Evolutionary conservation across 495 filamentous ascomycete genomes (phyloP).

Genomic region (Aspergillus avenaceus): DNA sequence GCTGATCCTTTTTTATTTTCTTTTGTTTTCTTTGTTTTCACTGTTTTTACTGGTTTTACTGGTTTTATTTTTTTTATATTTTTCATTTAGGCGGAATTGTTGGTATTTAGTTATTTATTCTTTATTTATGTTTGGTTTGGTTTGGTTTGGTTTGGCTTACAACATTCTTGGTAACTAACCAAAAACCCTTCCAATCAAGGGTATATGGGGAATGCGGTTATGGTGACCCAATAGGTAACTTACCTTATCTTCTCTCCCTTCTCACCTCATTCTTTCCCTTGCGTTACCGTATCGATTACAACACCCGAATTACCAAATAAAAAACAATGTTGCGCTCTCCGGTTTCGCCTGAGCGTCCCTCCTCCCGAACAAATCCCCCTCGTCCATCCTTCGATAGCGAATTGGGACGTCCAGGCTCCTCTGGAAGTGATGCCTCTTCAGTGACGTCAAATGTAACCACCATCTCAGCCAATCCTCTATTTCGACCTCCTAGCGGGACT

Average conservation of each 20-base stretch:
- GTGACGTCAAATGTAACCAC: constrained; percentile 46
- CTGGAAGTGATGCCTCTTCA: constrained; percentile 50
- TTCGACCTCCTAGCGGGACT: constrained; percentile 10
- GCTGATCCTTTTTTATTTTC: constrained; percentile 7
- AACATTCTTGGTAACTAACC: too few relatives aligned
- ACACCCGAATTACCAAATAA: not conserved
- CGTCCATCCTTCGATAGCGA: constrained; percentile 34
- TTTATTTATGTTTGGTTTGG: too few relatives aligned
- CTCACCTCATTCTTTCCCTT: not conserved
- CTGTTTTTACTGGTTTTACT: too few relatives aligned
- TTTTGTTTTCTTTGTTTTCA: too few relatives aligned
- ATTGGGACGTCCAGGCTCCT: constrained; percentile 39
- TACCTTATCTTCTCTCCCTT: not conserved
- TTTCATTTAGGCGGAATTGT: too few relatives aligned
- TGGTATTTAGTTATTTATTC: too few relatives aligned
- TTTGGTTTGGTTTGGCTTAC: too few relatives aligned
- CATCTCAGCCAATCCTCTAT: constrained; percentile 29
- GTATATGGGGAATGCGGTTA: not conserved
- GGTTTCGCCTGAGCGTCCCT: constrained; percentile 27
- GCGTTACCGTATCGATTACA: not conserved
- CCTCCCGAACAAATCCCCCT: constrained; percentile 16
- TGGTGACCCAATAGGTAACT: not conserved
- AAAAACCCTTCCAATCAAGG: too few relatives aligned
- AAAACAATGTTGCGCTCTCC: constrained; percentile 27
- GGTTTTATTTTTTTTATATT: too few relatives aligned